Conservation (phyloP, 768 basidiomycete genomes). For the Pisolithus sp. region DNA sequence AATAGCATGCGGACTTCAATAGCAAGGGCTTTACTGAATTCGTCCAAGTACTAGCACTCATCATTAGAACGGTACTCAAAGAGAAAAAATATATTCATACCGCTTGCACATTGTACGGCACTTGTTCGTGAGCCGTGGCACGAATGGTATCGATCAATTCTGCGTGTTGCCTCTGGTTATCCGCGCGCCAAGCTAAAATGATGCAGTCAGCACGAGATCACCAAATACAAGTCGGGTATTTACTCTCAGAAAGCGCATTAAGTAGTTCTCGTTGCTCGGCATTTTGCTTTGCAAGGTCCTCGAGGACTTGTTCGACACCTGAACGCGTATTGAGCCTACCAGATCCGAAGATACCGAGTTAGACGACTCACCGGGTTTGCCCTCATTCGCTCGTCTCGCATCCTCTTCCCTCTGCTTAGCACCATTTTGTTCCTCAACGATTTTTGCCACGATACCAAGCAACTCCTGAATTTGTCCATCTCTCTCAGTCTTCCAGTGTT, state of each 20-base stretch:
- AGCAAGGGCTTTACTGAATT: constrained; percentile 81
- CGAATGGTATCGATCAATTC: constrained; percentile 64
- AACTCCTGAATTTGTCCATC: constrained; percentile 52
- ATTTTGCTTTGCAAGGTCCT: constrained; percentile 54
- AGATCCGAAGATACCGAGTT: not conserved
- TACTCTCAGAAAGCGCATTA: constrained; percentile 49
- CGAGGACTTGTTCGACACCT: constrained; percentile 58
- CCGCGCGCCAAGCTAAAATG: constrained; percentile 59
- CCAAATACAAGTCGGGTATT: constrained; percentile 15
- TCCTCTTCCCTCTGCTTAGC: constrained; percentile 49
- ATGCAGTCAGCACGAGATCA: constrained; percentile 6
- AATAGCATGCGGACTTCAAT: constrained; percentile 79
- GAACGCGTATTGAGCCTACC: constrained; percentile 10
- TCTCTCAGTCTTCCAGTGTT: constrained; percentile 50
- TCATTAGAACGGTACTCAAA: constrained; percentile 4
- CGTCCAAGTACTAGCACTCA: constrained; percentile 63
- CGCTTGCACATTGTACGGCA: constrained; percentile 79
- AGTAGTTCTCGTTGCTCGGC: constrained; percentile 54
- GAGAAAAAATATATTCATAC: constrained; percentile 36
- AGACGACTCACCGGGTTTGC: constrained; percentile 46
- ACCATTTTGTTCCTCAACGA: constrained; percentile 49
- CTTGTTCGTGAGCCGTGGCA: constrained; percentile 66
- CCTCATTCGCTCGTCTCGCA: constrained; percentile 43
- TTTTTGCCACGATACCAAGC: constrained; percentile 52
- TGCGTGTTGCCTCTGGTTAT: constrained; percentile 56